Conservation (phyloP, 371 early-diverging fungal genomes). For the Saksenaea vasiformis region DNA sequence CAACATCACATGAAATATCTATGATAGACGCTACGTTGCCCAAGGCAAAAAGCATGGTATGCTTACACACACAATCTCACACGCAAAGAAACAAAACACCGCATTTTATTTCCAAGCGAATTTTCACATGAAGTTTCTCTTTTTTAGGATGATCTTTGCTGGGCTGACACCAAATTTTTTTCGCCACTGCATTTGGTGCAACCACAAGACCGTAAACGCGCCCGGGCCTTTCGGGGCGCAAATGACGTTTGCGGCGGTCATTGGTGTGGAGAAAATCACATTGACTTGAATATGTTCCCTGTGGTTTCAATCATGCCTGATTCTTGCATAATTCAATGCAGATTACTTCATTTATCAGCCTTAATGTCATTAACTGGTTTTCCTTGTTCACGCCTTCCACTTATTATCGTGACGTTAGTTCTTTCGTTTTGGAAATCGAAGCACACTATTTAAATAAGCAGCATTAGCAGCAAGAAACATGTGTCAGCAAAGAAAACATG, state of each 20-base stretch:
- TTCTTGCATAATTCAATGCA: background rate
- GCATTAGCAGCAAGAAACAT: background rate
- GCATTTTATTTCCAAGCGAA: background rate
- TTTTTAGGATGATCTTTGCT: background rate
- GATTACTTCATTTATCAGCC: background rate
- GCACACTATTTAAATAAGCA: background rate
- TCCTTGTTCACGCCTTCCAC: too few species aligned
- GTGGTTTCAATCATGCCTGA: background rate
- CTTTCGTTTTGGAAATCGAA: background rate
- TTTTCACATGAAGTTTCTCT: conserved; percentile 1
- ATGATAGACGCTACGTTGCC: too few species aligned
- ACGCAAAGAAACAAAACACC: background rate
- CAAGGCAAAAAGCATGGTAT: too few species aligned
- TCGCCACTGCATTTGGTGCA: conserved; percentile 2
- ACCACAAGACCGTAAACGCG: background rate
- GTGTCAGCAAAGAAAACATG: background rate
- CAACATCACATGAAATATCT: too few species aligned
- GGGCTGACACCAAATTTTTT: background rate
- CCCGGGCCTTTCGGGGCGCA: conserved; percentile 4
- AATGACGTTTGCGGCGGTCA: background rate
- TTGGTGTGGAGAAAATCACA: background rate
- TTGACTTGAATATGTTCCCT: background rate
- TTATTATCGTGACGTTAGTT: background rate
- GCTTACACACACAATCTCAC: too few species aligned
- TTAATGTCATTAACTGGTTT: background rate